These are phyloP conservation scores for Yarrowia sp. DNA, from an alignment of 805 yeast genomes.

Conservation along the genomic window DNA sequence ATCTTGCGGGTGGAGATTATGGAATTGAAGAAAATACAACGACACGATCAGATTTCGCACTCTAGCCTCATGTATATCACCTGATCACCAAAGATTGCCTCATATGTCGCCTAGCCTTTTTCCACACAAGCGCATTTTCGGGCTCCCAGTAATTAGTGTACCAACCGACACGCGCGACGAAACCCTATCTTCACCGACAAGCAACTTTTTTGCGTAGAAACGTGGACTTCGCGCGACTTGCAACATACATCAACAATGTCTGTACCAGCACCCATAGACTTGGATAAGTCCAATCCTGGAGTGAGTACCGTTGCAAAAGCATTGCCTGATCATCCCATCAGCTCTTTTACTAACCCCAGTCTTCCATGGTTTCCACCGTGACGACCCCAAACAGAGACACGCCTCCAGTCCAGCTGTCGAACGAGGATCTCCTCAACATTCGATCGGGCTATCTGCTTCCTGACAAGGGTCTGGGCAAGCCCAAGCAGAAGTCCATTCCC, in stretches of 20 bases:
- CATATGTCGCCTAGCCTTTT: neutral
- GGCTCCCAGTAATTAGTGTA: neutral
- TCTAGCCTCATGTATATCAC: neutral
- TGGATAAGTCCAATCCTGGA: constrained; percentile 24
- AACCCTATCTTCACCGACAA: constrained; percentile 21
- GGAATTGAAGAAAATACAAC: neutral
- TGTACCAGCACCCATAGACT: constrained; percentile 20
- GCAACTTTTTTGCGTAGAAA: constrained; percentile 19
- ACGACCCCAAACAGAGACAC: constrained; percentile 24
- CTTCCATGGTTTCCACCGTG: constrained; percentile 24
- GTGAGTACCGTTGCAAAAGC: neutral
- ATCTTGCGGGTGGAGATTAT: too few relatives aligned
- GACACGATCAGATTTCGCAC: neutral
- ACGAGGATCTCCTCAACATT: constrained; percentile 21
- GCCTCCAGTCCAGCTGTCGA: constrained; percentile 24
- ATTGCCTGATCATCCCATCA: neutral
- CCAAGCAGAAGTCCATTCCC: constrained; percentile 8
- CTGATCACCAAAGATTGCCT: neutral
- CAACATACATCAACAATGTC: constrained; percentile 18
- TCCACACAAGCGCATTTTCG: neutral
- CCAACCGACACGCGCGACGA: constrained; percentile 15
- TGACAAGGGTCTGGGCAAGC: constrained; percentile 23
- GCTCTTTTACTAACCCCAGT: neutral
- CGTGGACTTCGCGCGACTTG: constrained; percentile 24
- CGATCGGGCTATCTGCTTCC: constrained; percentile 13